These are phyloP conservation scores for Candida corydali DNA, from an alignment of 805 yeast species.

Conservation along the genomic window DNA sequence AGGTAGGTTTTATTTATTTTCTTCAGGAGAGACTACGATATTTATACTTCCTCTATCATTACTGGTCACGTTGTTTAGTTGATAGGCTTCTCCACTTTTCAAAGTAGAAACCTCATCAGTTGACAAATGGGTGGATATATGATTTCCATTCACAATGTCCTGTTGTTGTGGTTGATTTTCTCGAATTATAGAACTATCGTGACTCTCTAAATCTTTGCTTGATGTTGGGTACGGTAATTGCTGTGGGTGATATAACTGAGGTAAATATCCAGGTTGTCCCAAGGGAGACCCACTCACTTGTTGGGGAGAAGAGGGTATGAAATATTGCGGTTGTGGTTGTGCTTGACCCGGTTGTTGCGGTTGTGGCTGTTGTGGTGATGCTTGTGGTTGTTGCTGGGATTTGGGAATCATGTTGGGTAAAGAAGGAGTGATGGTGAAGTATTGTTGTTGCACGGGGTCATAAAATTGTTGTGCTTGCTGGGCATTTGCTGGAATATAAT, in stretches of 20 bases:
- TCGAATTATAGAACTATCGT: neutral
- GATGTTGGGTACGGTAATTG: conserved; percentile 7
- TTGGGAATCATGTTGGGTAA: conserved; percentile 20
- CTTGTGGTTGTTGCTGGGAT: conserved; percentile 17
- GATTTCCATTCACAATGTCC: neutral
- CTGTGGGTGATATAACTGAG: conserved; percentile 11
- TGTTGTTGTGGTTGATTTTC: neutral
- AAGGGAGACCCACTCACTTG: conserved; percentile 7
- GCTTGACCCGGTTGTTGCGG: conserved; percentile 13
- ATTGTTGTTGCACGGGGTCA: conserved; percentile 43
- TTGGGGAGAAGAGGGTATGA: conserved; percentile 11
- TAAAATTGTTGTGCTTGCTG: conserved; percentile 37
- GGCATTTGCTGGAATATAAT: conserved; percentile 16
- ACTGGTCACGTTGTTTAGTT: conserved; percentile 5
- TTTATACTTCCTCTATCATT: conserved; percentile 7
- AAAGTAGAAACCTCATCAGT: conserved; percentile 7
- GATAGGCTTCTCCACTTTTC: conserved; percentile 6
- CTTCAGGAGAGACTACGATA: conserved; percentile 11
- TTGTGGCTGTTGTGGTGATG: conserved; percentile 11
- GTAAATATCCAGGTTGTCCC: conserved; percentile 3
- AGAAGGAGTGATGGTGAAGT: conserved; percentile 34
- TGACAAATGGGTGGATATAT: conserved; percentile 5
- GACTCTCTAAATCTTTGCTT: conserved; percentile 6
- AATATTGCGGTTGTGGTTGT: conserved; percentile 17
- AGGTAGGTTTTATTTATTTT: conserved; percentile 10